A percentile compares a stretch with the other conserved stretches of the same genome.
Evolutionary conservation across 2,329 filamentous ascomycete species (phyloP).

Genomic region (Dothideomycetes sp.): DNA sequence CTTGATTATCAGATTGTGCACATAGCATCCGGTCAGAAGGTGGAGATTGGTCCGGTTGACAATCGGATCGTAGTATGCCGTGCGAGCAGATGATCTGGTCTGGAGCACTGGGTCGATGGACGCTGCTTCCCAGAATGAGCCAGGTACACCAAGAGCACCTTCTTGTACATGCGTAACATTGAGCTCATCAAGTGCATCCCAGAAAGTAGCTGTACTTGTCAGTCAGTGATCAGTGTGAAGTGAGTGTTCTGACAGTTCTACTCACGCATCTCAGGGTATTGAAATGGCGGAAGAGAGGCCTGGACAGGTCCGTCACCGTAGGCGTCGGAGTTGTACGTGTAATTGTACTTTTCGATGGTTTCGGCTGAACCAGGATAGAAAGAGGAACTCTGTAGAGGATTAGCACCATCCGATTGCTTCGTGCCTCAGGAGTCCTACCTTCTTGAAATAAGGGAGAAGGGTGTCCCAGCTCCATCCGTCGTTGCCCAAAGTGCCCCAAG

Average conservation of each 20-base stretch:
- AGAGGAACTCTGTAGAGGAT: slow-evolving; percentile 15
- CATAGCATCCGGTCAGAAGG: slow-evolving; percentile 15
- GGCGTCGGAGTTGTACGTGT: slow-evolving; percentile 8
- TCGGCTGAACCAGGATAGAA: slow-evolving; percentile 12
- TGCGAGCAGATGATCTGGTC: slow-evolving; percentile 23
- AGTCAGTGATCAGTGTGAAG: neutral
- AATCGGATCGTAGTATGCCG: slow-evolving; percentile 21
- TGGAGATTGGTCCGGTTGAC: slow-evolving; percentile 21
- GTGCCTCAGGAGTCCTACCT: slow-evolving; percentile 7
- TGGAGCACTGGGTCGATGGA: slow-evolving; percentile 22
- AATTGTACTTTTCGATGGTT: neutral
- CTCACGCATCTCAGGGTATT: slow-evolving; percentile 13
- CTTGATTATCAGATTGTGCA: slow-evolving; percentile 10
- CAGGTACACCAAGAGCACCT: slow-evolving; percentile 13
- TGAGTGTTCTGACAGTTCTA: neutral
- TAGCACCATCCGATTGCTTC: slow-evolving; percentile 5
- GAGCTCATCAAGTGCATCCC: slow-evolving; percentile 10
- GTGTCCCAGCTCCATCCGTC: slow-evolving; percentile 5
- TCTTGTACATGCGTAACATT: slow-evolving; percentile 12
- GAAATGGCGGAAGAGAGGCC: slow-evolving; percentile 13
- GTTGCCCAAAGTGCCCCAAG: slow-evolving; percentile 4
- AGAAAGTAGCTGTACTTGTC: slow-evolving; percentile 10
- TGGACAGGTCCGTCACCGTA: slow-evolving; percentile 13
- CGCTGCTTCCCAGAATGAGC: slow-evolving; percentile 25
- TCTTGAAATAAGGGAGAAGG: slow-evolving; percentile 13